These are phyloP conservation scores for Ganoderma meredithae DNA, from an alignment of 1,284 basidiomycete species.

Conservation along the genomic window DNA sequence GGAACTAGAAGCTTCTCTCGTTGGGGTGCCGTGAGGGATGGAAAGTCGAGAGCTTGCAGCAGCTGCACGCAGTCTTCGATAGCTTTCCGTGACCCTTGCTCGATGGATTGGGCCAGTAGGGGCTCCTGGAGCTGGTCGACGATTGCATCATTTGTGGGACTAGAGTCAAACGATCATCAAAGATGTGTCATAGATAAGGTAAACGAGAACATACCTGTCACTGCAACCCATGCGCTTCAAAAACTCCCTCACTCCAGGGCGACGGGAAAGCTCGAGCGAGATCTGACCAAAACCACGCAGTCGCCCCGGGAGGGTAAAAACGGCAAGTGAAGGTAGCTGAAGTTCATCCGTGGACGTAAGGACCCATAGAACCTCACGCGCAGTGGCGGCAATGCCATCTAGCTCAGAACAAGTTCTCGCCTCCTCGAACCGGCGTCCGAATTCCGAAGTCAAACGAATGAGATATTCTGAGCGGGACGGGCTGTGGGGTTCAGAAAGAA, in stretches of 20 bases:
- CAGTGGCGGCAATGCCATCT: background rate
- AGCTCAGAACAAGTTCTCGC: background rate
- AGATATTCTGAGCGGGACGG: conserved; percentile 11
- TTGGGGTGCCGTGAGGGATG: conserved; percentile 16
- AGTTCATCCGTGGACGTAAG: conserved; percentile 1
- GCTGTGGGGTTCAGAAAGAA: conserved; percentile 15
- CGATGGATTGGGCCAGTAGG: background rate
- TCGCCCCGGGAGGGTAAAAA: background rate
- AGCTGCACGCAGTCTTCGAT: conserved; percentile 14
- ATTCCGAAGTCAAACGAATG: conserved; percentile 17
- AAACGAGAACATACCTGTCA: conserved; percentile 10
- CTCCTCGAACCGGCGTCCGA: conserved; percentile 20
- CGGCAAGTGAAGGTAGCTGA: conserved; percentile 2
- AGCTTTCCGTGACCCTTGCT: background rate
- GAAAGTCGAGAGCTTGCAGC: conserved; percentile 17
- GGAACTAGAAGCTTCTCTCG: conserved; percentile 17
- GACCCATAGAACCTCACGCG: conserved; percentile 7
- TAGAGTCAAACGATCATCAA: background rate
- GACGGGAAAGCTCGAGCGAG: conserved; percentile 2
- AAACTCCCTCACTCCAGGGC: conserved; percentile 13
- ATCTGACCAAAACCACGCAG: conserved; percentile 17
- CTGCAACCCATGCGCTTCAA: conserved; percentile 18
- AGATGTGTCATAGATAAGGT: background rate
- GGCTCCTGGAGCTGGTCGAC: conserved; percentile 7
- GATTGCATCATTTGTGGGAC: conserved; percentile 15